Base-by-base conservation (phyloP, 805 yeast species). In the Barnettozyma botsteinii region DNA sequence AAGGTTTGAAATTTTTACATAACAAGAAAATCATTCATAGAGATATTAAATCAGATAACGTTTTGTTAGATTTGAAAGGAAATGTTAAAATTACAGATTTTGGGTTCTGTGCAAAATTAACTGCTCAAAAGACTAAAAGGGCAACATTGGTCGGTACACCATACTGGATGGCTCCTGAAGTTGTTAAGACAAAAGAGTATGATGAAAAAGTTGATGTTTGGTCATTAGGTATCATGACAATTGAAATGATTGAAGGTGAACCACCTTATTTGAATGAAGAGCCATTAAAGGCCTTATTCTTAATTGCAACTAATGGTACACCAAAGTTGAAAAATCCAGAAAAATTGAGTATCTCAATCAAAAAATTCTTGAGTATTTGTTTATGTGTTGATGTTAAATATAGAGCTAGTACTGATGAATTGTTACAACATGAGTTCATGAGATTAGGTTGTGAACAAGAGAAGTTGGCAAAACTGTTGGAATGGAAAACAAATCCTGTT, bases 101-200 rank as follows among this genome's bases (percentile, higher is more conserved):
- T 62, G 96, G 96, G 0, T 93, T 91, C 69, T 93, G 98, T 66
- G 99, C 98, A 0, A 94, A 88, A 62, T 65, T 85, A 50, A 85
- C 86, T 13, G 89, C 84, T 41, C 78, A 79, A 49, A 82, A 85
- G 59, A 77, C 84, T 38, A 89, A 91, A 60, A 79, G 99, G 56
- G 94, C 96, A 7, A 93, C 99, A 3, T 85, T 93, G 95, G 99
- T 93, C 15, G 99, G 99, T 26, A 93, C 99, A 0, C 98, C 99
- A 12, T 93, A 93, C 60, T 93, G 99, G 99, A 93, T 93, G 99
- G 99, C 99, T 0, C 99, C 99, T 1, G 99, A 93, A 62, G 98
- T 93, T 38, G 97, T 93, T 20, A 81, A 88, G 41, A 82, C 94
- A 48, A 87, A 88, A 60, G 97, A 89, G 55, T 93, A 93, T 56